phyloP scores from a whole-genome alignment of 768 basidiomycete genomes.

The Psilocybe subaeruginosa region DNA sequence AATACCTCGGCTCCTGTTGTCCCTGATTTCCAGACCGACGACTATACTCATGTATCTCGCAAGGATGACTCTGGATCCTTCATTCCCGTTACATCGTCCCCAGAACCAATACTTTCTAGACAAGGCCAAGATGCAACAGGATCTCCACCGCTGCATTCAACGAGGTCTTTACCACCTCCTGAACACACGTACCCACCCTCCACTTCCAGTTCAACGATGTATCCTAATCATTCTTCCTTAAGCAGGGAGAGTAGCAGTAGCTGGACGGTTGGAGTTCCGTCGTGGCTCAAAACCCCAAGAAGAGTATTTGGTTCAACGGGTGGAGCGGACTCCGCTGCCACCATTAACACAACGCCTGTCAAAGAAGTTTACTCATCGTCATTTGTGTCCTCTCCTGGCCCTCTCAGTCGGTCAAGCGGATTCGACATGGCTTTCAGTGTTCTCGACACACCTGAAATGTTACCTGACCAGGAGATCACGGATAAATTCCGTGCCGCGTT shows the following conservation, averaged over 20 bases:
- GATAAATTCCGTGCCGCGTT: slow-evolving; percentile 84
- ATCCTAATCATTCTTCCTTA: slow-evolving; percentile 50
- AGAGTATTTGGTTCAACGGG: slow-evolving; percentile 38
- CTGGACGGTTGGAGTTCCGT: slow-evolving; percentile 73
- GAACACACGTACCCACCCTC: slow-evolving; percentile 86
- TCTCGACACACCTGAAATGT: slow-evolving; percentile 70
- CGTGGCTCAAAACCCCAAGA: slow-evolving; percentile 64
- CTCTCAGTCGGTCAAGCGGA: slow-evolving; percentile 39
- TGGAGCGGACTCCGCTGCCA: slow-evolving; percentile 25
- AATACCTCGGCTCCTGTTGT: slow-evolving; percentile 25
- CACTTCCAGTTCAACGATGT: slow-evolving; percentile 49
- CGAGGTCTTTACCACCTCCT: slow-evolving; percentile 26
- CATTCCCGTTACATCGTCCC: slow-evolving; percentile 58
- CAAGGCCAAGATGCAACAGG: slow-evolving; percentile 12
- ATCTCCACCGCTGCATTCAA: slow-evolving; percentile 14
- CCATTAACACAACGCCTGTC: slow-evolving; percentile 40
- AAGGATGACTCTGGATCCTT: slow-evolving; percentile 58
- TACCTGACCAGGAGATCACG: slow-evolving; percentile 60
- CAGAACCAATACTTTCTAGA: slow-evolving; percentile 24
- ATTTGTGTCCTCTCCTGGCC: slow-evolving; percentile 28
- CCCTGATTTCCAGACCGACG: slow-evolving; percentile 50
- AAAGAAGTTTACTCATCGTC: slow-evolving; percentile 66
- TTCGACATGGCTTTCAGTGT: slow-evolving; percentile 77
- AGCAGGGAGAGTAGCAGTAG: slow-evolving; percentile 49
- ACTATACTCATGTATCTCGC: slow-evolving; percentile 71